Conservation (phyloP, 805 yeast species). For the Lipomyces chichibuensis region DNA sequence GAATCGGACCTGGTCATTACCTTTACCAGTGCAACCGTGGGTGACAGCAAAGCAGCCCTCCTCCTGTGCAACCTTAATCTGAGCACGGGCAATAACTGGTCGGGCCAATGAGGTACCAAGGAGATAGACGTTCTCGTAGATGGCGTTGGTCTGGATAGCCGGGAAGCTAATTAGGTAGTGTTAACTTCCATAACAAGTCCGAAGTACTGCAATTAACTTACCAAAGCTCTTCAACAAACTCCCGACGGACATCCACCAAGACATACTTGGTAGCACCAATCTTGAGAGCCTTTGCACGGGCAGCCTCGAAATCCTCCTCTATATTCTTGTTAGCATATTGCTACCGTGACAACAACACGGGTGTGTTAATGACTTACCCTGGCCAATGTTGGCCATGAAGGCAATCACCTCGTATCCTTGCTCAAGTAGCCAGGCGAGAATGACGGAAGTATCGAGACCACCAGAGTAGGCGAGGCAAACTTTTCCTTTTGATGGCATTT, state of each 20-base stretch:
- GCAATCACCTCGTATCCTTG: conserved; percentile 98
- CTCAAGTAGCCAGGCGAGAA: conserved; percentile 96
- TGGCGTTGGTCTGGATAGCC: conserved; percentile 96
- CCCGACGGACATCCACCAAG: conserved; percentile 90
- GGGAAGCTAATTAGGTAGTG: conserved; percentile 64
- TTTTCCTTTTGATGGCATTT: conserved; percentile 83
- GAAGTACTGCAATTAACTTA: conserved; percentile 36
- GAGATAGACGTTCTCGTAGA: conserved; percentile 94
- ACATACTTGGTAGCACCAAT: conserved; percentile 97
- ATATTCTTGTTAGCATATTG: neutral
- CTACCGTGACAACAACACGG: neutral
- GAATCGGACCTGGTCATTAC: conserved; percentile 98
- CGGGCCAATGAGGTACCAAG: conserved; percentile 98
- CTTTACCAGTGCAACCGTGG: conserved; percentile 99
- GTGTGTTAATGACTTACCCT: conserved; percentile 44
- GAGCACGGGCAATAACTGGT: conserved; percentile 98
- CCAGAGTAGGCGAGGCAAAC: conserved; percentile 99
- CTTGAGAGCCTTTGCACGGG: conserved; percentile 91
- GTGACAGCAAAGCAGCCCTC: conserved; percentile 98
- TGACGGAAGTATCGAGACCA: conserved; percentile 97
- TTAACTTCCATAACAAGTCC: neutral
- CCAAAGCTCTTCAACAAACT: conserved; percentile 89
- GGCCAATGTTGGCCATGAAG: conserved; percentile 98
- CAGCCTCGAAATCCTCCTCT: conserved; percentile 98
- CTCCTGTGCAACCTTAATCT: conserved; percentile 92